Base-by-base conservation (phyloP, 768 basidiomycete species). In the Rhodosporidiobolus odoratus region DNA sequence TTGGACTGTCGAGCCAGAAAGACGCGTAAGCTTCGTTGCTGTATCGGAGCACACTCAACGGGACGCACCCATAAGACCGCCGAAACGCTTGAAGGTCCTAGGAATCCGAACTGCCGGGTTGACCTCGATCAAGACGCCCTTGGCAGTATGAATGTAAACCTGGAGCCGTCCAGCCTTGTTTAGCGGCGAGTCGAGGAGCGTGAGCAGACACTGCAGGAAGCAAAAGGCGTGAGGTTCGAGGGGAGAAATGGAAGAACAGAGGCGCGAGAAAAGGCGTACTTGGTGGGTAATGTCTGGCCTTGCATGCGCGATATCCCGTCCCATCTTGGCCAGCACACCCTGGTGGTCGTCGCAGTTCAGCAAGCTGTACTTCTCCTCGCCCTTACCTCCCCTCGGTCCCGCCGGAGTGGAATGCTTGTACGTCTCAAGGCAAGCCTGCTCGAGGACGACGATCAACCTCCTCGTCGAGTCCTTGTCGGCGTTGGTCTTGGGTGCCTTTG, bases 201-300 rank as follows among this genome's bases (percentile, higher is more conserved):
- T 99, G 75, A 99, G 82, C 17, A 99, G 86, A 78, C 96, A 99
- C 92, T 98, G 76, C 13, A 27, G 16, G 30, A 48, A 37, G 41
- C 53, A 40, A 52, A 45, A 65, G 43, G n/a, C 8, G 8, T 6
- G 41, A 30, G n/a, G 40, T 8, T 9, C 35, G 35, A 56, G 40
- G 21, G 12, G 25, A n/a, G n/a, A 61, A 43, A 30, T 45, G 37
- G 58, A 56, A 45, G 32, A 25, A 56, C 38, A 23, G 63, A 38
- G 57, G 38, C n/a, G 56, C 40, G 59, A 45, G 2, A 5, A 27
- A 4, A 25, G 35, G 79, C 84, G 60, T 68, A 92, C 93, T 86
- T 97, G 96, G 79, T 99, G 96, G 0, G 96, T 98, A 77, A 98
- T 98, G 81, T 98, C 96, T 3, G 96, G 96, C 73, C 96, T 83